Evolutionary conservation across 352 stramenopile species (phyloP).

Genomic region (Phytopythium cucurbitacearum): DNA sequence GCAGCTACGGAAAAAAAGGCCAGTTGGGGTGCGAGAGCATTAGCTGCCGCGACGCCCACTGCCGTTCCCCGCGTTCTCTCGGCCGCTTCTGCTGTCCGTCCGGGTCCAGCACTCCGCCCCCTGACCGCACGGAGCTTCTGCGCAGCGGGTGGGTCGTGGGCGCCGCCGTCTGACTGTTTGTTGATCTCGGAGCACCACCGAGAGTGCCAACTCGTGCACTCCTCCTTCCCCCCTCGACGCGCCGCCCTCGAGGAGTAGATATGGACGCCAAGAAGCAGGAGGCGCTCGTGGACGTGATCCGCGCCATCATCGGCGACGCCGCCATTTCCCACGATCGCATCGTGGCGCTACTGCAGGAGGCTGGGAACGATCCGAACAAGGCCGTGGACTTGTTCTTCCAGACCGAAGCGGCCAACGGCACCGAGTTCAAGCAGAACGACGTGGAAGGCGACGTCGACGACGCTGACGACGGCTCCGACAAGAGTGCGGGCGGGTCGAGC

Average conservation of each 20-base stretch:
- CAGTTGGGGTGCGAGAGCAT: conserved; percentile 6
- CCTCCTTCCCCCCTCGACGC: neutral
- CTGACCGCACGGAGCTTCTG: too few species aligned
- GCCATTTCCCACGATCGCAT: conserved; percentile 61
- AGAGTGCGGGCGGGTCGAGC: conserved; percentile 9
- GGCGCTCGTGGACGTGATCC: conserved; percentile 71
- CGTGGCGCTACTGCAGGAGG: conserved; percentile 50
- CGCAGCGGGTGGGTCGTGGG: too few species aligned
- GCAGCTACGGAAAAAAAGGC: conserved; percentile 25
- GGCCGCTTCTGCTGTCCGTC: neutral
- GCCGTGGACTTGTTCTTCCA: conserved; percentile 81
- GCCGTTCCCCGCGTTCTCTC: neutral
- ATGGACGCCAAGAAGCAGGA: conserved; percentile 56
- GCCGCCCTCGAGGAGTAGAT: neutral
- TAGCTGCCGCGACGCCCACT: neutral
- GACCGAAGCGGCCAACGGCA: conserved; percentile 36
- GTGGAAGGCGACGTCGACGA: conserved; percentile 43
- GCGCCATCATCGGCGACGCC: conserved; percentile 65
- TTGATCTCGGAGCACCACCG: neutral
- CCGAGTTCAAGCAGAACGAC: conserved; percentile 41
- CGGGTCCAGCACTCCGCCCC: too few species aligned
- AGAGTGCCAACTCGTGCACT: neutral
- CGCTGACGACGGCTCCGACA: conserved; percentile 11
- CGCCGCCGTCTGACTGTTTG: too few species aligned
- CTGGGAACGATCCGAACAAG: conserved; percentile 76